Evolutionary conservation across 2,329 filamentous ascomycete species (phyloP), one percentile per base, ranked within the genome.

Genomic region (Cladosporium halotolerans): DNA sequence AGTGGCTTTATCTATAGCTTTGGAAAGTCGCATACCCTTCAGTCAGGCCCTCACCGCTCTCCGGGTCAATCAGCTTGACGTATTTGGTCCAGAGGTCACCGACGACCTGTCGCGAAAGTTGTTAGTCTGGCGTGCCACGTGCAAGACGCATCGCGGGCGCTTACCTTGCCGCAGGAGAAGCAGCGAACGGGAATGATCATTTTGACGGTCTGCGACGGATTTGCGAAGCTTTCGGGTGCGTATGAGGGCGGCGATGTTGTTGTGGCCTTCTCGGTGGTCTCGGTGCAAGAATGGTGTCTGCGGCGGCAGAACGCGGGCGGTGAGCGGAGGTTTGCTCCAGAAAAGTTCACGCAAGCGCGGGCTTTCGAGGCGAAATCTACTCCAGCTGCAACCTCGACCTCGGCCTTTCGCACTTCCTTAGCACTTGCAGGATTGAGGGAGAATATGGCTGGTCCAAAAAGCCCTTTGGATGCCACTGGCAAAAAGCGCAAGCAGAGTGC

Each of bases 151-250:
- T 46, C 9, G 23, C 38, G 19, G 49, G 11, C n/a, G 62, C 73
- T 56, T 74, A 96, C 93, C 88, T 99, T 99, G 73, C 93, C 93
- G 73, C 93, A 99, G 55, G 93, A 97, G 75, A 99, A 99, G 77
- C 93, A 99, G 63, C 93, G 89, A 61, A 99, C 89, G 2, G 93
- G 93, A 63, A 99, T 97, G 74, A 99, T 99, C 93, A 99, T 99
- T 54, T 74, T 86, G 76, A 44, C 56, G 49, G 51, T 49, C n/a
- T 43, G 45, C 39, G 47, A 50, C 47, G 47, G 36, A 7, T 28
- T 28, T 28, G 16, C 23, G 7, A 28, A 28, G 23, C 23, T 28
- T 28, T 28, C 23, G 23, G 23, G 23, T 5, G 4, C 7, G 23
- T 28, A 4, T 3, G 23, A 28, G 23, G 3, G 23, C 23, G 4